Base-by-base conservation (phyloP, 768 basidiomycete species). In the Tremella yokohamensis region DNA sequence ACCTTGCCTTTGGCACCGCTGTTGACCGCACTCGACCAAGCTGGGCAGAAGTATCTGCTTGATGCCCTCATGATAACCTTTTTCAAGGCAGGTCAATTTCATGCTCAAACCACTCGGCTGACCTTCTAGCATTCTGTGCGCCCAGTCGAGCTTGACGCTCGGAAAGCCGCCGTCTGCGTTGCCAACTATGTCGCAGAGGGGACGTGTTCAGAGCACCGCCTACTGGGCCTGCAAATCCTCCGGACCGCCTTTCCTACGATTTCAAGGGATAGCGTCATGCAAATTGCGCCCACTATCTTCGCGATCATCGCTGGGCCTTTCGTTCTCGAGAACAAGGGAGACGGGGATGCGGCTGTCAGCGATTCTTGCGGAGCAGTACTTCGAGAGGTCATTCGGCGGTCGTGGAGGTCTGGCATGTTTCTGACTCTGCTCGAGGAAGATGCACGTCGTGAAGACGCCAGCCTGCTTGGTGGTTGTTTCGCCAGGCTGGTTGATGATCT, bases 361-460 rank as follows among this genome's bases (percentile, higher is more conserved):
- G 69, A 70, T 37, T 63, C 67, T 40, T 44, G 68, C 63, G 34
- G 39, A 2, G 34, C 20, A 16, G 40, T 63, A 22, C 38, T 54
- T 25, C 29, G 37, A 0, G 18, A 20, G 2, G 52, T 53, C 19
- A 57, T 52, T 40, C 34, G 45, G 37, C 61, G 51, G 13, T 68
- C 67, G 38, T 65, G 66, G n/a, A n/a, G 56, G 20, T 62, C 64
- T 6, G 67, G 68, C 0, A 48, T 72, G 12, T 63, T 66, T 53
- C 19, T 69, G 7, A 66, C 48, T 42, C 66, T 1, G 57, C 69
- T 45, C 49, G 57, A 38, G 60, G 52, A 53, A 42, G 57, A 57
- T n/a, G 55, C 48, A 19, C 6, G 9, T 7, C 3, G 40, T 3
- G 16, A 18, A 16, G 8, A 25, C 29, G 4, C 29, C 4, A 18